These are phyloP conservation scores for Pythium scleroteichum DNA, from an alignment of 352 stramenopile species.

Conservation along the genomic window DNA sequence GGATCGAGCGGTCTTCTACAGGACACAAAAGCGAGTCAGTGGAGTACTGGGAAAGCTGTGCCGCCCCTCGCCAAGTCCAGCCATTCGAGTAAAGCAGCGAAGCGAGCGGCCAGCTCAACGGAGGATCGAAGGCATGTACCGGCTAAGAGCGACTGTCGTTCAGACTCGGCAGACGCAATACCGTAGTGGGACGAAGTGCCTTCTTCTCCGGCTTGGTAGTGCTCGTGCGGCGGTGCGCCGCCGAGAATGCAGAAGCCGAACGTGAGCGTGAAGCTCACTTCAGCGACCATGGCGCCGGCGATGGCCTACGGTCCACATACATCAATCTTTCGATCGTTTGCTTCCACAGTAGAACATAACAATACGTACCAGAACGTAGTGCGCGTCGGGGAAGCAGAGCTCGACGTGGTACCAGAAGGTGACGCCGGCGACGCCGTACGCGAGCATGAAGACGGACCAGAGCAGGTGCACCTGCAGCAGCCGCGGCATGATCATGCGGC, in stretches of 20 bases:
- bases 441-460: constrained; percentile 71
- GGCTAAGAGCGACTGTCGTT: constrained; percentile 77
- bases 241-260: constrained; percentile 72
- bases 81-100: constrained; percentile 7
- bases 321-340: constrained; percentile 1
- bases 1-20: constrained; percentile 61
- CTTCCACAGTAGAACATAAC: too few relatives aligned
- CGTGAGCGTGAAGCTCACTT: constrained; percentile 73
- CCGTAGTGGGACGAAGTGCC: constrained; percentile 45
- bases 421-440: constrained; percentile 58
- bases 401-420: constrained; percentile 68
- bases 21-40: constrained; percentile 20
- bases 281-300: constrained; percentile 51
- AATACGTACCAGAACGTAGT: constrained; percentile 73
- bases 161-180: constrained; percentile 54
- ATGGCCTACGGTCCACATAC: constrained; percentile 39
- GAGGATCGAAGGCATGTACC: constrained; percentile 41
- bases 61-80: constrained; percentile 10
- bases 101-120: constrained; percentile 8
- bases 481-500: constrained; percentile 82
- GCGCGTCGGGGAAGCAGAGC: constrained; percentile 71
- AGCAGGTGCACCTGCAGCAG: constrained; percentile 77
- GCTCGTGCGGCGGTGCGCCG: constrained; percentile 35
- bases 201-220: constrained; percentile 6
- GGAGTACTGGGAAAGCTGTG: not conserved